Evolutionary conservation across 192 early-diverging fungal genomes (phyloP), one percentile per base, ranked within the genome.

Genomic region (Linnemannia zychae): DNA sequence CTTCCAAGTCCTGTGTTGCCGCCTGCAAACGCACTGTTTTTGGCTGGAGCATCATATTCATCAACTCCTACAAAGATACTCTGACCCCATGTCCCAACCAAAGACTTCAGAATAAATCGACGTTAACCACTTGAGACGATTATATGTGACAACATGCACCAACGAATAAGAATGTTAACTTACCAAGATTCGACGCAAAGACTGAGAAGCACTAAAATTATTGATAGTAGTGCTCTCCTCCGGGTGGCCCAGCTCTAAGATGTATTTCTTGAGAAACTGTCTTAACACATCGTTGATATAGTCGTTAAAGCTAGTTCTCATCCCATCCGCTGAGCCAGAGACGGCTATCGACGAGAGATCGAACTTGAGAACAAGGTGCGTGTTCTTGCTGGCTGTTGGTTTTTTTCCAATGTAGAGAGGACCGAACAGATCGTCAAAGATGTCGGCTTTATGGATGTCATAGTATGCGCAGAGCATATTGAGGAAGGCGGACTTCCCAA

Each of bases 31-130:
- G 68, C 76, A 37, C 74, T 78, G 79, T 78, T 87, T 72, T 82
- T 81, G 60, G 31, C 78, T 78, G 79, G 76, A 24, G 85, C 66
- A 71, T 87, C 85, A 36, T 87, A 87, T 37, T 81, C 79, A 60
- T 87, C 85, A 24, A 87, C 79, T 81, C 79, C 85, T 66, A 87
- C 67, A 72, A 87, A 87, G 53, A 87, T 49, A 57, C 46, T 87
- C 44, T 81, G 76, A 46, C 69, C 71, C 71, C n/a, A 53, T 67
- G 50, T 77, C 57, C 75, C 75, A 71, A 57, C 85, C 72, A 87
- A 66, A 33, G 22, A 44, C 85, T 80, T 44, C n/a, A 53, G 63
- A 70, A 72, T 77, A 73, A 77, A 73, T 73, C 52, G 37, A 46
- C 65, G 22, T 63, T 87, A 77, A 76, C 66, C 71, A 76, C 34